phyloP scores from a whole-genome alignment of 768 basidiomycete genomes.

The Boletus sp. region DNA sequence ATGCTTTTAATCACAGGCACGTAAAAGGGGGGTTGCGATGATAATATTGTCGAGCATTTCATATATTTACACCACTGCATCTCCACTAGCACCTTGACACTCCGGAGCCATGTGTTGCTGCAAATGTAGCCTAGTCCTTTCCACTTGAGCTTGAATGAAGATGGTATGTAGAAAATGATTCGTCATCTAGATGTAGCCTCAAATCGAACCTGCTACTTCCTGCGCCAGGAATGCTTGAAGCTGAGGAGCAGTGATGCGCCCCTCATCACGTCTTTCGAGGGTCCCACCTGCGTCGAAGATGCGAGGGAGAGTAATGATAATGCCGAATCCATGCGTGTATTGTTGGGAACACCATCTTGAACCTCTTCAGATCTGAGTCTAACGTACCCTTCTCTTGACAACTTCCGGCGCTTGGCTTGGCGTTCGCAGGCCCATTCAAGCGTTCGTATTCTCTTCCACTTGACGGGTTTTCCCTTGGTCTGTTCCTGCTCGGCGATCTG shows the following conservation, averaged over 20 bases:
- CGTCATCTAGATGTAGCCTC: constrained; percentile 18
- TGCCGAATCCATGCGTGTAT: constrained; percentile 24
- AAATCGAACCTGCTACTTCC: constrained; percentile 20
- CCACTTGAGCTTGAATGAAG: constrained; percentile 12
- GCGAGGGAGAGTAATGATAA: constrained; percentile 31
- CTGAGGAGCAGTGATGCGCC: constrained; percentile 29
- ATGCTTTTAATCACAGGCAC: constrained; percentile 12
- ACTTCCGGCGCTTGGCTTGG: constrained; percentile 36
- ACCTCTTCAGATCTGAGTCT: constrained; percentile 20
- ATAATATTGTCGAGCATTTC: constrained; percentile 26
- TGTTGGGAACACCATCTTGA: constrained; percentile 4
- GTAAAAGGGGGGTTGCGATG: constrained; percentile 14
- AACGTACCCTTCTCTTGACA: constrained; percentile 15
- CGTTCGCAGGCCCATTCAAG: constrained; percentile 47
- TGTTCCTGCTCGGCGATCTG: constrained; percentile 4
- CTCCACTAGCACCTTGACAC: constrained; percentile 24
- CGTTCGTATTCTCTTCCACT: constrained; percentile 28
- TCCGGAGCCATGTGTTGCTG: constrained; percentile 16
- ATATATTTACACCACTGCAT: constrained; percentile 29
- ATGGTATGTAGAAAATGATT: constrained; percentile 25
- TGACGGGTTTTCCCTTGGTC: constrained; percentile 3
- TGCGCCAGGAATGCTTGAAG: constrained; percentile 29
- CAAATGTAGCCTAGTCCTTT: constrained; percentile 29
- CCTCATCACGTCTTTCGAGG: constrained; percentile 23
- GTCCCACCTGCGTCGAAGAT: constrained; percentile 2